phyloP scores from a whole-genome alignment of 495 filamentous ascomycete species.

The Lophium mytilinum region DNA sequence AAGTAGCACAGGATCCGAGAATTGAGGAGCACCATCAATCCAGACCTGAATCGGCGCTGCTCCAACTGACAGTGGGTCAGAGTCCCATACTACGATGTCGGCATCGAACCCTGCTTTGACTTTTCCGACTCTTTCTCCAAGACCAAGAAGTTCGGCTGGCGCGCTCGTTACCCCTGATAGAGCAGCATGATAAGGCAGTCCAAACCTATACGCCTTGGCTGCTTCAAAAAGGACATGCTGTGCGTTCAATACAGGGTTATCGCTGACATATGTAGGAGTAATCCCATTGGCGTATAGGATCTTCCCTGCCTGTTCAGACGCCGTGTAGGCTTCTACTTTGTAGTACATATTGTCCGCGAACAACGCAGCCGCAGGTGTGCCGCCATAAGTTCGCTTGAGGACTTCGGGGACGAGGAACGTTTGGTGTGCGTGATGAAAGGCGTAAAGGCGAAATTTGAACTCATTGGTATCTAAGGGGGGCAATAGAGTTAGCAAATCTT shows the following conservation, averaged over 20 bases:
- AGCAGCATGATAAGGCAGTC: slow-evolving; percentile 51
- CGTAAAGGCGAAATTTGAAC: slow-evolving; percentile 52
- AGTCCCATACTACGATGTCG: slow-evolving; percentile 60
- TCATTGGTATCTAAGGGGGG: slow-evolving; percentile 60
- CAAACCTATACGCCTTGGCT: slow-evolving; percentile 52
- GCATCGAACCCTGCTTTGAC: slow-evolving; percentile 55
- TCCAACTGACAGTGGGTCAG: slow-evolving; percentile 52
- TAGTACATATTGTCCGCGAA: slow-evolving; percentile 59
- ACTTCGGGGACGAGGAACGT: slow-evolving; percentile 54
- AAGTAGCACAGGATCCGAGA: slow-evolving; percentile 22
- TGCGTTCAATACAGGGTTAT: slow-evolving; percentile 33
- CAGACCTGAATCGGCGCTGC: slow-evolving; percentile 55
- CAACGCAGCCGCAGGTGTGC: slow-evolving; percentile 23
- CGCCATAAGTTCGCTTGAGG: slow-evolving; percentile 35
- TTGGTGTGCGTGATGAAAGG: slow-evolving; percentile 59
- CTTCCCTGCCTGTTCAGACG: slow-evolving; percentile 52
- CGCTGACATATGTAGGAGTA: slow-evolving; percentile 38
- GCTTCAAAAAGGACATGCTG: slow-evolving; percentile 46
- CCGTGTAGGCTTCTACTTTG: slow-evolving; percentile 54
- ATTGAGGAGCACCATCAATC: slow-evolving; percentile 48
- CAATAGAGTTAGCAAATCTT: too few relatives aligned
- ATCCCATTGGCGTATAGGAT: slow-evolving; percentile 52
- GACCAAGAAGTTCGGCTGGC: slow-evolving; percentile 50
- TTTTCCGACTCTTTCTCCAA: slow-evolving; percentile 53
- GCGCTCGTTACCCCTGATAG: slow-evolving; percentile 53